These are phyloP conservation scores for Triticum urartu DNA, from an alignment of 176 grass and related monocot species.

Conservation along the genomic window DNA sequence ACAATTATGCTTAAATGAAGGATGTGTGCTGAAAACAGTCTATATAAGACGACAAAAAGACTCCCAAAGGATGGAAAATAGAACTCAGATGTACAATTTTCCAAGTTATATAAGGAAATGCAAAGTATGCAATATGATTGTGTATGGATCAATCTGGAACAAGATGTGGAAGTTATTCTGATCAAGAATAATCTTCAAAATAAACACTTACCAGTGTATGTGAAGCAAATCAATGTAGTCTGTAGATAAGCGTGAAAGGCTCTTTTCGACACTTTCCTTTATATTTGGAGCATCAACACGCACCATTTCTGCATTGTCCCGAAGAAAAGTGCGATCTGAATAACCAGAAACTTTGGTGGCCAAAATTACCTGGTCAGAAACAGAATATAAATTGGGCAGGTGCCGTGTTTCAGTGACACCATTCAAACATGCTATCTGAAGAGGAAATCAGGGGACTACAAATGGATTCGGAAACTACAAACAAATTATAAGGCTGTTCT, in stretches of 20 bases:
- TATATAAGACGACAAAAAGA: too few species aligned
- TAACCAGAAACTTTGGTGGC: conserved; percentile 90
- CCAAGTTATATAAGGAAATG: neutral
- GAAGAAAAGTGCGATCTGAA: conserved; percentile 60
- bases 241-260: conserved; percentile 77
- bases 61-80: neutral
- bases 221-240: conserved; percentile 97
- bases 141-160: neutral
- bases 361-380: conserved; percentile 62
- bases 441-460: neutral
- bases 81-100: neutral
- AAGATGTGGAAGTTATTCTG: neutral
- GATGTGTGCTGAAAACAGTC: neutral
- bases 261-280: conserved; percentile 89
- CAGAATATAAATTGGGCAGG: neutral
- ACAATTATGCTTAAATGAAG: neutral
- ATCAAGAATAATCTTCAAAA: neutral
- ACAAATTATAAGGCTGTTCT: neutral
- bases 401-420: neutral
- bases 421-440: neutral
- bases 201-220: conserved; percentile 77
- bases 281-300: conserved; percentile 81
- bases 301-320: conserved; percentile 53
- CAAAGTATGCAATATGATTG: neutral
- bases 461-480: neutral